A percentile compares a stretch with the other conserved stretches of the same genome.
Evolutionary conservation across 768 basidiomycete species (phyloP).

Genomic region (Serpula lacrymans): DNA sequence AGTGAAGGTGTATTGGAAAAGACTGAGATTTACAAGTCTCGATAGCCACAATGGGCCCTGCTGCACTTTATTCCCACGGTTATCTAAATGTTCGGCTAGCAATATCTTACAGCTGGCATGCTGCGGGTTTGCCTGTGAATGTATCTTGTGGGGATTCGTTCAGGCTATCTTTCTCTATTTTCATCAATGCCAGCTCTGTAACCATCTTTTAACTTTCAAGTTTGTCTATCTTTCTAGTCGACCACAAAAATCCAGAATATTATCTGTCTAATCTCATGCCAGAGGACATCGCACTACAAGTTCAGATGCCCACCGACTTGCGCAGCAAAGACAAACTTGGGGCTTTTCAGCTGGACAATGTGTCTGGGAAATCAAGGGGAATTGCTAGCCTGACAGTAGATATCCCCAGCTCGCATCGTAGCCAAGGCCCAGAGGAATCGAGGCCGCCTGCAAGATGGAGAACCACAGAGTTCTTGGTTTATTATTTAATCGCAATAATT

Average conservation of each 20-base stretch:
- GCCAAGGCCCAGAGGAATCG: slow-evolving; percentile 19
- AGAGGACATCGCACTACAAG: slow-evolving; percentile 19
- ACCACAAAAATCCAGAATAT: not conserved
- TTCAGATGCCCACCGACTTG: slow-evolving; percentile 36
- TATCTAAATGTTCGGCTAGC: no score
- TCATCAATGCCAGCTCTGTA: no score
- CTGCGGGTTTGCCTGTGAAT: no score
- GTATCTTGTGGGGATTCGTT: no score
- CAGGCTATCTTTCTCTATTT: no score
- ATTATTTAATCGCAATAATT: slow-evolving; percentile 56
- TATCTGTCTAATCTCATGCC: slow-evolving; percentile 21
- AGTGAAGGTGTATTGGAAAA: no score
- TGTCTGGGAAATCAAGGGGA: slow-evolving; percentile 17
- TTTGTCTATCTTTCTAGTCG: no score
- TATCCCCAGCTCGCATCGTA: slow-evolving; percentile 42
- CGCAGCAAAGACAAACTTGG: slow-evolving; percentile 10
- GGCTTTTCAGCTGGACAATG: slow-evolving; percentile 14
- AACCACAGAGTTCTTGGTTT: slow-evolving; percentile 77
- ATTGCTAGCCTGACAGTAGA: slow-evolving; percentile 52
- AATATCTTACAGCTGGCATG: no score
- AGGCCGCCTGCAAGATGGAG: slow-evolving; percentile 62
- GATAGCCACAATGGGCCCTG: no score
- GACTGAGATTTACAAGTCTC: no score
- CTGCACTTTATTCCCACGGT: no score
- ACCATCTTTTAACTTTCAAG: no score